phyloP scores from a whole-genome alignment of 768 basidiomycete genomes.

The Amanita fuliginea region DNA sequence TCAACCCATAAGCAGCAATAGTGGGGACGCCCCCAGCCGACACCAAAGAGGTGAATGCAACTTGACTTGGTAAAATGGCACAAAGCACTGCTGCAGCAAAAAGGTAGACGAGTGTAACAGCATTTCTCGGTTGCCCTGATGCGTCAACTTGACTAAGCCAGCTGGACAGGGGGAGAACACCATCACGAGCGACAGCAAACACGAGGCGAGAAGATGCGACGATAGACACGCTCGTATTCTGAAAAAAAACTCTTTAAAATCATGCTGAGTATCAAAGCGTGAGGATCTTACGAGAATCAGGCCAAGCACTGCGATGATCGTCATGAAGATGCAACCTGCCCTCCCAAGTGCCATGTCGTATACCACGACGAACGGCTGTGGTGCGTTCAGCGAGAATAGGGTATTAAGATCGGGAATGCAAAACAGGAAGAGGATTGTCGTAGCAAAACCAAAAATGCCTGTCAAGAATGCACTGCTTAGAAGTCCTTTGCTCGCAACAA shows the following conservation, averaged over 20 bases:
- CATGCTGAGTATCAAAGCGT: neutral
- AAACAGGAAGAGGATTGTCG: slow-evolving; percentile 74
- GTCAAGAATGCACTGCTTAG: slow-evolving; percentile 69
- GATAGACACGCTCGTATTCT: slow-evolving; percentile 83
- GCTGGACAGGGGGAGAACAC: slow-evolving; percentile 69
- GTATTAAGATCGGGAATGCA: slow-evolving; percentile 73
- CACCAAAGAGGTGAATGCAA: slow-evolving; percentile 85
- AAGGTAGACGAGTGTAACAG: slow-evolving; percentile 77
- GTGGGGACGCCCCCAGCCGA: slow-evolving; percentile 82
- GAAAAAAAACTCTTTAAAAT: slow-evolving; percentile 1
- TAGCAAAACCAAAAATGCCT: slow-evolving; percentile 67
- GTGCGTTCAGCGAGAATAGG: slow-evolving; percentile 66
- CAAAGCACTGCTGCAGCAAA: slow-evolving; percentile 72
- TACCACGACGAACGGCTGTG: slow-evolving; percentile 86
- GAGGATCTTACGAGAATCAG: slow-evolving; percentile 55
- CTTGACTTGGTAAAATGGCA: slow-evolving; percentile 81
- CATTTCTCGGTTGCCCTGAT: slow-evolving; percentile 69
- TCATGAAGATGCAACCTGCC: slow-evolving; percentile 80
- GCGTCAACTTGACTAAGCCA: slow-evolving; percentile 76
- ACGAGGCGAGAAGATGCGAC: slow-evolving; percentile 84
- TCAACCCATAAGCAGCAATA: slow-evolving; percentile 81
- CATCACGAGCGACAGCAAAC: slow-evolving; percentile 91
- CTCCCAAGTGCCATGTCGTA: slow-evolving; percentile 78
- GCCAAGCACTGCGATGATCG: slow-evolving; percentile 72
- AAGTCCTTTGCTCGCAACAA: slow-evolving; percentile 77